Evolutionary conservation across 768 basidiomycete genomes (phyloP).

Genomic region (Agaricus sinodeliciosus): DNA sequence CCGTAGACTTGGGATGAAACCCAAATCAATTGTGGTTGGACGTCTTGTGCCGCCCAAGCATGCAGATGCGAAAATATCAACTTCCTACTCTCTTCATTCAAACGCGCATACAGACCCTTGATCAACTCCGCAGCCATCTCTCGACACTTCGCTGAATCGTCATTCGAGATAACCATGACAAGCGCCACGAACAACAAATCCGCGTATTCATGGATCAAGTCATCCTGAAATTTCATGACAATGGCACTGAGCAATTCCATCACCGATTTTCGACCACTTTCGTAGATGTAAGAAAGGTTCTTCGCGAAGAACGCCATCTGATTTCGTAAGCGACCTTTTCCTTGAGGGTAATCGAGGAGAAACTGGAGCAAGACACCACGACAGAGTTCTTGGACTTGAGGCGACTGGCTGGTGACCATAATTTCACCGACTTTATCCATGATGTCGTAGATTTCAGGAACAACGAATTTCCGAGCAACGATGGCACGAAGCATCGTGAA

Average conservation of each 20-base stretch:
- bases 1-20: constrained; percentile 83
- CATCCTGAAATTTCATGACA: constrained; percentile 74
- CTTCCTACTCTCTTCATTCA: constrained; percentile 53
- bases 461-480: constrained; percentile 84
- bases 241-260: constrained; percentile 88
- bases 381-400: constrained; percentile 87
- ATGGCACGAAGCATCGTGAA: constrained; percentile 90
- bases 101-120: constrained; percentile 63
- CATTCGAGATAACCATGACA: constrained; percentile 91
- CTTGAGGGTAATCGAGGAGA: constrained; percentile 95
- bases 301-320: constrained; percentile 90
- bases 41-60: constrained; percentile 65
- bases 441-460: constrained; percentile 94
- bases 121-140: constrained; percentile 84
- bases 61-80: constrained; percentile 66
- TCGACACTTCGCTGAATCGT: constrained; percentile 83
- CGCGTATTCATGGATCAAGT: constrained; percentile 69
- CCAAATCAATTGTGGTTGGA: constrained; percentile 55
- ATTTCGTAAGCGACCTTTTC: constrained; percentile 79
- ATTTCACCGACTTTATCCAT: constrained; percentile 92
- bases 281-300: constrained; percentile 86
- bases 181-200: constrained; percentile 89
- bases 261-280: constrained; percentile 88
- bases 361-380: constrained; percentile 88
- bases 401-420: constrained; percentile 89